Conservation (phyloP, 192 early-diverging fungal genomes). For the Linnemannia schmuckeri region DNA sequence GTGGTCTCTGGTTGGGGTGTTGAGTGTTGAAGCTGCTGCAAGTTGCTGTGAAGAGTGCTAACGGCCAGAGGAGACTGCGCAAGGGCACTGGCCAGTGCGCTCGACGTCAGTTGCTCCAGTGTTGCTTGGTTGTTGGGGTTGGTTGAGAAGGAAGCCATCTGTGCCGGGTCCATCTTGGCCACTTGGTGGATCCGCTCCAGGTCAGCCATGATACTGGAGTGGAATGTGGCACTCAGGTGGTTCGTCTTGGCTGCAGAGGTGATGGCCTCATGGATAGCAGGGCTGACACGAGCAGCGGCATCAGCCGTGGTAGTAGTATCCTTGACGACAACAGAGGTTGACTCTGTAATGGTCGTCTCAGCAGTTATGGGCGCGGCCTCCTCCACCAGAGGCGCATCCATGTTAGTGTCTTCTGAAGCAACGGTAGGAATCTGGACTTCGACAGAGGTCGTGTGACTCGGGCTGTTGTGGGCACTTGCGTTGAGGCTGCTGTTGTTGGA, state of each 20-base stretch:
- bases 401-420: neutral
- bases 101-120: constrained; percentile 42
- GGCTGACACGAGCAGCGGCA: constrained; percentile 1
- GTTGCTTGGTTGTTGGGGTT: constrained; percentile 55
- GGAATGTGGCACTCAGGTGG: constrained; percentile 30
- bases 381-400: neutral
- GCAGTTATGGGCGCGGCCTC: neutral
- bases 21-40: constrained; percentile 24
- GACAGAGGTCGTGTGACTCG: constrained; percentile 14
- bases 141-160: constrained; percentile 50
- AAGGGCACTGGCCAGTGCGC: constrained; percentile 49
- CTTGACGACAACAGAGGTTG: neutral
- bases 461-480: constrained; percentile 27
- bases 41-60: constrained; percentile 25
- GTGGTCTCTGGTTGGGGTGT: constrained; percentile 18
- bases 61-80: constrained; percentile 31
- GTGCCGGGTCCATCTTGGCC: constrained; percentile 48
- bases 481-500: constrained; percentile 19
- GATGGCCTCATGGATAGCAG: constrained; percentile 9
- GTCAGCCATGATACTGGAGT: constrained; percentile 52
- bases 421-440: constrained; percentile 20
- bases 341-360: neutral
- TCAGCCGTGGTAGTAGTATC: neutral
- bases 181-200: constrained; percentile 47
- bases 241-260: constrained; percentile 24